Evolutionary conservation across 139 green algal genomes (phyloP), one percentile per base, ranked within the genome.

Genomic region (Picochlorum sp.): DNA sequence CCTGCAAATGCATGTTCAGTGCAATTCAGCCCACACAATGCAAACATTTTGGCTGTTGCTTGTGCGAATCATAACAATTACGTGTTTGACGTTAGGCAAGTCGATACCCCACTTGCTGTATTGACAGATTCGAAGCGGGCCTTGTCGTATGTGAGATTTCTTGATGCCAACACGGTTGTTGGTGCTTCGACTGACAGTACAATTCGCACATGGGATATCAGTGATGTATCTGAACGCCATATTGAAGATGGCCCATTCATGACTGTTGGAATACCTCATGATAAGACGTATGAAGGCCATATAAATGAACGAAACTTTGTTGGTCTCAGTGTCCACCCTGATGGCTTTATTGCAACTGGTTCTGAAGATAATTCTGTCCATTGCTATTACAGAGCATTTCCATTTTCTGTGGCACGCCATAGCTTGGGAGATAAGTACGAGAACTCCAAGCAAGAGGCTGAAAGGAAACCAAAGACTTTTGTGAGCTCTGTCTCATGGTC

Each of bases 231-330:
- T 40, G 37, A 4, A 25, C 24, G 33, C 26, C 12, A 40, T 14
- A 40, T 13, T 25, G 53, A 30, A 33, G 9, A 7, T 37, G 71
- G n/a, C n/a, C n/a, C n/a, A n/a, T n/a, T n/a, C n/a, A n/a, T n/a
- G n/a, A n/a, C n/a, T n/a, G n/a, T 29, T 70, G 28, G 36, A 14
- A 12, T 39, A 30, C 57, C 41, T 26, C 65, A 68, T 18, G 36
- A 16, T 29, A 50, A 28, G 44, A 51, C 41, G 26, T 78, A 60
- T 55, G 50, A 44, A 16, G 84, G 84, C 16, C 84, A 93, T 69
- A 61, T 52, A 33, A 93, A 93, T 55, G 80, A 85, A 77, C 78
- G 77, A 41, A 86, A 89, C 61, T 93, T 93, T 74, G 85, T 93
- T 40, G 85, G 85, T 7, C 60, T 93, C 40, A 65, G 65, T 1